phyloP scores from a whole-genome alignment of 106 monocot species.

The Platanthera zijinensis region DNA sequence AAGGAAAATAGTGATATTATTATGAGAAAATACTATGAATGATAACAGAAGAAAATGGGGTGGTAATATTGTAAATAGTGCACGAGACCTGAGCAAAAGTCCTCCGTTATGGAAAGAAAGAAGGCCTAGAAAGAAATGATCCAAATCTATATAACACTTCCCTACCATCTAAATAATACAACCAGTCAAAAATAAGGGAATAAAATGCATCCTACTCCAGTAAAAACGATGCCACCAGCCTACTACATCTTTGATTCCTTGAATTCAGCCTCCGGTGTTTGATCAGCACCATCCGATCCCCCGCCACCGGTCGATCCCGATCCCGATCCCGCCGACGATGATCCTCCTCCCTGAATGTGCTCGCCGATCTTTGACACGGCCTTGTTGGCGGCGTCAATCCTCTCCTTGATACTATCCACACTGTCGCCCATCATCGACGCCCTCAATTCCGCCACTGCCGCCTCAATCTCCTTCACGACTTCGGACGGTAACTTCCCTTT shows the following conservation, averaged over 20 bases:
- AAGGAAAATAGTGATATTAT: no score
- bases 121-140: no score
- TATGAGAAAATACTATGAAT: no score
- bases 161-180: no score
- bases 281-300: constrained; percentile 9
- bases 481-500: constrained; percentile 53
- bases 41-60: no score
- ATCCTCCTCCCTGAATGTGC: constrained; percentile 33
- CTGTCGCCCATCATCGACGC: constrained; percentile 28
- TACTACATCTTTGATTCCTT: constrained; percentile 40
- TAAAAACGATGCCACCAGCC: background rate
- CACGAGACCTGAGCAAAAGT: no score
- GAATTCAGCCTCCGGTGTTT: constrained; percentile 55
- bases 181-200: background rate
- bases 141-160: no score
- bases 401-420: constrained; percentile 50
- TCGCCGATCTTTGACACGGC: constrained; percentile 61
- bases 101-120: no score
- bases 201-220: background rate
- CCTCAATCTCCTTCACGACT: constrained; percentile 42
- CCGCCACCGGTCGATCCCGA: background rate
- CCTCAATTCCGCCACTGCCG: constrained; percentile 43
- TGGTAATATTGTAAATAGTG: no score
- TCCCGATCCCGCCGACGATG: background rate
- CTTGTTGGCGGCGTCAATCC: constrained; percentile 48